These are phyloP conservation scores for Phragmites australis DNA, from an alignment of 176 grass and related monocot genomes.

Conservation along the genomic window DNA sequence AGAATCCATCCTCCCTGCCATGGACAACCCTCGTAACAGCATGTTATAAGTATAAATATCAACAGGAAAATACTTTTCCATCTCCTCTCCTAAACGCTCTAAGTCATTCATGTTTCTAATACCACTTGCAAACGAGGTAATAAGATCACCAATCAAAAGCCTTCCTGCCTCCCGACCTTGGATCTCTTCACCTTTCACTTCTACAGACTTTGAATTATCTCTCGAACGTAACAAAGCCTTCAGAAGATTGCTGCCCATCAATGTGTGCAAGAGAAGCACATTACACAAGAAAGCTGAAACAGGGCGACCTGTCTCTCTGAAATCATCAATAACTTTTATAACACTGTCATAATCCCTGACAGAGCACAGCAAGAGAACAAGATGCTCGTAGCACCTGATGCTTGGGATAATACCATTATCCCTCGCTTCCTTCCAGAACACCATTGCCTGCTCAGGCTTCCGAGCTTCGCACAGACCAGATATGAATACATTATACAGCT, in stretches of 20 bases:
- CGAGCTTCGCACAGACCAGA: slow-evolving; percentile 74
- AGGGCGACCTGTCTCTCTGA: slow-evolving; percentile 79
- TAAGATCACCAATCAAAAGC: slow-evolving; percentile 68
- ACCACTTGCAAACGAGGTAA: slow-evolving; percentile 68
- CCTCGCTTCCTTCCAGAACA: slow-evolving; percentile 87
- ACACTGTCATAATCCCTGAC: slow-evolving; percentile 64
- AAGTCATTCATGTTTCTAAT: slow-evolving; percentile 59
- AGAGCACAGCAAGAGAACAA: slow-evolving; percentile 68
- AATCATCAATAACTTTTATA: slow-evolving; percentile 76
- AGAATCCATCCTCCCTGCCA: slow-evolving; percentile 80
- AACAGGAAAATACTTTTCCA: slow-evolving; percentile 78
- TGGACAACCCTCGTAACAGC: slow-evolving; percentile 69
- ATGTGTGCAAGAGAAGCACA: slow-evolving; percentile 80
- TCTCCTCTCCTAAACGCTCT: slow-evolving; percentile 64
- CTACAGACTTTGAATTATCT: slow-evolving; percentile 38
- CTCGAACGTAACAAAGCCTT: slow-evolving; percentile 57
- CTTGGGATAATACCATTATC: slow-evolving; percentile 73
- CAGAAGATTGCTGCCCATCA: slow-evolving; percentile 58
- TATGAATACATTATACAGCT: slow-evolving; percentile 89
- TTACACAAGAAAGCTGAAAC: slow-evolving; percentile 91
- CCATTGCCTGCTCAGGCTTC: slow-evolving; percentile 65
- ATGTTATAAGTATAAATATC: slow-evolving; percentile 97
- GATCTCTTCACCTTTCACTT: slow-evolving; percentile 38
- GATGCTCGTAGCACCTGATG: slow-evolving; percentile 79
- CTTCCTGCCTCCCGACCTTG: slow-evolving; percentile 46